A percentile compares a stretch with the other conserved stretches of the same genome.
These are phyloP conservation scores for Auricularia auricula-judae DNA, from an alignment of 768 basidiomycete species.

Conservation along the genomic window DNA sequence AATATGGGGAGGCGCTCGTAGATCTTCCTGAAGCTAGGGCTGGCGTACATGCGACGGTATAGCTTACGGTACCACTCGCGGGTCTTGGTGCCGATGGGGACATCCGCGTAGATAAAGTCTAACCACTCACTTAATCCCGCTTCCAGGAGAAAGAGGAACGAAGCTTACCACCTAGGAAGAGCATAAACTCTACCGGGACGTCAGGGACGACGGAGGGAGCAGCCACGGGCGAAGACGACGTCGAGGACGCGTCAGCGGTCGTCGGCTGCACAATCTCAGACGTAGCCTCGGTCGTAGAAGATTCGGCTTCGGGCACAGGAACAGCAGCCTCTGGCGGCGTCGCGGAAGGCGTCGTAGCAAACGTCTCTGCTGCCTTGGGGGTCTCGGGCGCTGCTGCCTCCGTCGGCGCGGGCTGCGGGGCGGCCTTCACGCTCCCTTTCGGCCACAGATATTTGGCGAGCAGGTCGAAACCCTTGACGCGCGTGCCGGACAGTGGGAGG, in stretches of 20 bases:
- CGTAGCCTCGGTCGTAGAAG: neutral
- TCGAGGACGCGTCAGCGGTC: neutral
- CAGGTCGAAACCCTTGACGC: constrained; percentile 54
- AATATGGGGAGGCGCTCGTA: constrained; percentile 60
- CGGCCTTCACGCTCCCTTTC: neutral
- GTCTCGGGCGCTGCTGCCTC: neutral
- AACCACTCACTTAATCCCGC: neutral
- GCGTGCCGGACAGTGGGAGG: constrained; percentile 37
- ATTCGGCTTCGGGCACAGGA: neutral
- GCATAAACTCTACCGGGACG: constrained; percentile 41
- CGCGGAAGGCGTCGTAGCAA: neutral
- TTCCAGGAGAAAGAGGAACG: neutral
- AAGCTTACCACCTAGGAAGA: constrained; percentile 40
- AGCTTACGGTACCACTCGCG: constrained; percentile 47
- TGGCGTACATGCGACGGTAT: constrained; percentile 58
- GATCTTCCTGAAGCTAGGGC: constrained; percentile 51
- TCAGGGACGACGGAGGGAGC: constrained; percentile 4
- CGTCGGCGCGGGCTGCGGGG: neutral
- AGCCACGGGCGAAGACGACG: neutral
- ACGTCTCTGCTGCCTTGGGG: neutral
- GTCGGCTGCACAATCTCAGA: neutral
- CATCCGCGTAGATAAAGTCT: constrained; percentile 69
- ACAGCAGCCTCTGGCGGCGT: neutral
- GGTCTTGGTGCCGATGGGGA: constrained; percentile 39
- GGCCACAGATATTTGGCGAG: constrained; percentile 45